Evolutionary conservation across 352 stramenopile species (phyloP).

Genomic region (Pythium aquatile): DNA sequence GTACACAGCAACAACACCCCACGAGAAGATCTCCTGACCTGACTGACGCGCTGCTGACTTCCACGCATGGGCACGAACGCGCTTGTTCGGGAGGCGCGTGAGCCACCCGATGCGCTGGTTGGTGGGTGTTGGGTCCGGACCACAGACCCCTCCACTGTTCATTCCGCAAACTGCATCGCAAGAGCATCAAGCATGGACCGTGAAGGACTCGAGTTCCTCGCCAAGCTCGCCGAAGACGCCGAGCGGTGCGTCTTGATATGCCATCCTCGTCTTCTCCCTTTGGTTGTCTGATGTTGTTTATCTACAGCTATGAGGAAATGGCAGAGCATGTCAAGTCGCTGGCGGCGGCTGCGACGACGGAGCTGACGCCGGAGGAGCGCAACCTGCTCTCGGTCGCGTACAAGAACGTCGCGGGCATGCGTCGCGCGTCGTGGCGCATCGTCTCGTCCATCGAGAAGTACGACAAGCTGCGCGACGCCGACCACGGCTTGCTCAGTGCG

Average conservation of each 20-base stretch:
- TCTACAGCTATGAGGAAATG: constrained; percentile 29
- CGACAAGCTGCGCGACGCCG: not conserved
- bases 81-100: no score
- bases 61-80: no score
- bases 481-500: constrained; percentile 12
- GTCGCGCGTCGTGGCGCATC: constrained; percentile 32
- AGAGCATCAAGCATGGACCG: constrained; percentile 24
- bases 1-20: not conserved
- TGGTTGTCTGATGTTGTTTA: not conserved
- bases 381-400: constrained; percentile 37
- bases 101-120: not conserved
- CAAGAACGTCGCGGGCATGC: constrained; percentile 35
- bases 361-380: constrained; percentile 35
- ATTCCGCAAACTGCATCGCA: not conserved
- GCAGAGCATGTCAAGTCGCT: constrained; percentile 23
- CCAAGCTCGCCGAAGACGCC: constrained; percentile 32
- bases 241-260: constrained; percentile 20
- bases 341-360: constrained; percentile 11
- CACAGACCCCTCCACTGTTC: not conserved
- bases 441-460: constrained; percentile 26
- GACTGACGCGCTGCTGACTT: not conserved
- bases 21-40: not conserved
- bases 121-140: not conserved
- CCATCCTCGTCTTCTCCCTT: not conserved
- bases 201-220: constrained; percentile 33